Conservation (phyloP, 1,139 yeast genomes). For the Spencermartinsiella ligniputridi region DNA sequence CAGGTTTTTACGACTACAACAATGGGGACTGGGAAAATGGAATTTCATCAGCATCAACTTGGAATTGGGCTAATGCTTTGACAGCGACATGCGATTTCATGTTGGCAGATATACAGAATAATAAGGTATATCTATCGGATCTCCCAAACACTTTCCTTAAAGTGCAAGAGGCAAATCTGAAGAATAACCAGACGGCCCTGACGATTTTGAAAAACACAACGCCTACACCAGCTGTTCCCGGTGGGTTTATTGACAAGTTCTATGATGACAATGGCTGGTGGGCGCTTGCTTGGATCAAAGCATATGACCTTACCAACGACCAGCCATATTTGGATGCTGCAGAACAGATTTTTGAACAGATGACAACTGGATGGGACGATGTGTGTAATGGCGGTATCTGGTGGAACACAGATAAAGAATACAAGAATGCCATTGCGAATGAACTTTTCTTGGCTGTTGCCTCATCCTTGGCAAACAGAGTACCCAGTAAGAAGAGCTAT, state of each 20-base stretch:
- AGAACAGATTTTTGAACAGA: conserved; percentile 11
- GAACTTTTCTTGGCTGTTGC: conserved; percentile 15
- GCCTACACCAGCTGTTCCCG: conserved; percentile 10
- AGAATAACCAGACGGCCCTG: conserved; percentile 4
- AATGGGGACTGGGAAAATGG: no score
- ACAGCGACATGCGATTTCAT: conserved; percentile 12
- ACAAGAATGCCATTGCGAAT: conserved; percentile 18
- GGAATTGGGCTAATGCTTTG: conserved; percentile 18
- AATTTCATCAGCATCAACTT: no score
- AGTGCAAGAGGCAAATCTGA: conserved; percentile 13
- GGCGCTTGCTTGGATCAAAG: conserved; percentile 18
- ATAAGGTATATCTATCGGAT: no score
- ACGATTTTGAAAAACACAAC: no score
- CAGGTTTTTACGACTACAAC: no score
- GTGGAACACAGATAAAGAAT: conserved; percentile 15
- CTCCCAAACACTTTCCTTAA: conserved; percentile 13
- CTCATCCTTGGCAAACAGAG: conserved; percentile 15
- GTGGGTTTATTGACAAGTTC: conserved; percentile 15
- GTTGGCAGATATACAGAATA: conserved; percentile 2
- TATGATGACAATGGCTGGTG: conserved; percentile 21
- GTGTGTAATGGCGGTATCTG: conserved; percentile 18
- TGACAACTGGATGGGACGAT: conserved; percentile 15
- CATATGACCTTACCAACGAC: conserved; percentile 15
- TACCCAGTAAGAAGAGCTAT: not conserved
- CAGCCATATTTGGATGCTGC: conserved; percentile 11